Evolutionary conservation across 441 rosid species (phyloP).

Genomic region (Gossypium schwendimanii): DNA sequence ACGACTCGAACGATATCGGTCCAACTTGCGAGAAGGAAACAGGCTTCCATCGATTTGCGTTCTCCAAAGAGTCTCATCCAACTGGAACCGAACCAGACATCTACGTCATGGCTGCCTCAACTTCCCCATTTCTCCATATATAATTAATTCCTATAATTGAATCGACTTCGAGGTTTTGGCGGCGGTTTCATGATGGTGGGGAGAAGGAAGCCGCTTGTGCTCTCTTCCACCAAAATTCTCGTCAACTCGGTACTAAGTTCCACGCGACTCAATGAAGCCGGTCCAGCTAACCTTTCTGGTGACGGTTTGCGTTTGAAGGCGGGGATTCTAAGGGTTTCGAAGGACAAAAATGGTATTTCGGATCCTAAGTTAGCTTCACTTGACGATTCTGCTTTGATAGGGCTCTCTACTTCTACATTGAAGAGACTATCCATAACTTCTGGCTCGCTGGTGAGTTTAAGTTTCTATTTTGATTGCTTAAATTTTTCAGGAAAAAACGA

Average conservation of each 20-base stretch:
- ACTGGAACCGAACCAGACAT: not conserved
- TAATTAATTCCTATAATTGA: not conserved
- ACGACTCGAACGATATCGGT: not conserved
- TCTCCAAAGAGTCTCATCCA: not conserved
- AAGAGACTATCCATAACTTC: conserved; percentile 60
- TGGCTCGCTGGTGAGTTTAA: conserved; percentile 59
- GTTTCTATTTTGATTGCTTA: not conserved
- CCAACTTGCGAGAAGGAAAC: not conserved
- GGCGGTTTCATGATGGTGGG: conserved; percentile 39
- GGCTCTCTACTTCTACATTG: conserved; percentile 58
- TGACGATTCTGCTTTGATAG: conserved; percentile 59
- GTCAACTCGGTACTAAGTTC: conserved; percentile 51
- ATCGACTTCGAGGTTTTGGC: conserved; percentile 11
- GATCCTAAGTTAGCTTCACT: conserved; percentile 36
- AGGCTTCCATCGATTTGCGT: not conserved
- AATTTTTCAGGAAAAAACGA: not conserved
- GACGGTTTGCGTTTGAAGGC: conserved; percentile 32
- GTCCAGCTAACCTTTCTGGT: not conserved
- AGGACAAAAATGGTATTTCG: conserved; percentile 21
- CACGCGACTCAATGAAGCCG: conserved; percentile 16
- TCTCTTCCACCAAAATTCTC: conserved; percentile 64
- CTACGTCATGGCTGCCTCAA: not conserved
- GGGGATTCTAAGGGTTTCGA: conserved; percentile 59
- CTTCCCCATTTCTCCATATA: not conserved
- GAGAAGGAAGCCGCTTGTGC: conserved; percentile 71